A percentile compares a stretch with the other conserved stretches of the same genome.
phyloP scores from a whole-genome alignment of 371 early-diverging fungal species.

The Cokeromyces recurvatus region DNA sequence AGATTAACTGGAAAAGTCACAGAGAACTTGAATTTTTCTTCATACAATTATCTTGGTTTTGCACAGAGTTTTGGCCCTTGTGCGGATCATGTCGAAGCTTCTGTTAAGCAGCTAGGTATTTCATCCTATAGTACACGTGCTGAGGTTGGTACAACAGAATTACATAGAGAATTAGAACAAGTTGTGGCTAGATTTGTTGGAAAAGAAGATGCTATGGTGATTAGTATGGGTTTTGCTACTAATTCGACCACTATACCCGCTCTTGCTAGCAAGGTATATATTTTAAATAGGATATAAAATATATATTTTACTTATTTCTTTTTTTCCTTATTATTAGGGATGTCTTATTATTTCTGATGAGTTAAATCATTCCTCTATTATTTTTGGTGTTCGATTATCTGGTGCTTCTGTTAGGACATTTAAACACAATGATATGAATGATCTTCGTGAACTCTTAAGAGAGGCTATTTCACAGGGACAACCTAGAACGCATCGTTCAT shows the following conservation, averaged over 20 bases:
- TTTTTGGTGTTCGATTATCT: slow-evolving; percentile 92
- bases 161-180: slow-evolving; percentile 81
- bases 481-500: slow-evolving; percentile 95
- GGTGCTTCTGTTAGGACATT: slow-evolving; percentile 93
- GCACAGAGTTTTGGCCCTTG: slow-evolving; percentile 88
- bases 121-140: slow-evolving; percentile 61
- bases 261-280: slow-evolving; percentile 70
- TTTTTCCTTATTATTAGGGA: slow-evolving; percentile 36
- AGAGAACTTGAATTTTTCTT: slow-evolving; percentile 90
- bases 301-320: neutral
- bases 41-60: slow-evolving; percentile 99
- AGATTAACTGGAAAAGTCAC: slow-evolving; percentile 55
- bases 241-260: slow-evolving; percentile 97
- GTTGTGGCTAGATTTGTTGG: slow-evolving; percentile 94
- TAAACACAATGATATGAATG: slow-evolving; percentile 85
- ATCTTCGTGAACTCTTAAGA: slow-evolving; percentile 83
- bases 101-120: slow-evolving; percentile 59
- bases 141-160: slow-evolving; percentile 66
- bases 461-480: slow-evolving; percentile 96
- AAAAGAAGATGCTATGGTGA: slow-evolving; percentile 89
- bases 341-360: slow-evolving; percentile 95
- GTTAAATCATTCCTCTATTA: slow-evolving; percentile 95
- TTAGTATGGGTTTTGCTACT: slow-evolving; percentile 99
- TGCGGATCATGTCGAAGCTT: slow-evolving; percentile 83
- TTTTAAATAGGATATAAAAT: too few species aligned